Base-by-base conservation (phyloP, 805 yeast species). In the Kodamaea sagamina region DNA sequence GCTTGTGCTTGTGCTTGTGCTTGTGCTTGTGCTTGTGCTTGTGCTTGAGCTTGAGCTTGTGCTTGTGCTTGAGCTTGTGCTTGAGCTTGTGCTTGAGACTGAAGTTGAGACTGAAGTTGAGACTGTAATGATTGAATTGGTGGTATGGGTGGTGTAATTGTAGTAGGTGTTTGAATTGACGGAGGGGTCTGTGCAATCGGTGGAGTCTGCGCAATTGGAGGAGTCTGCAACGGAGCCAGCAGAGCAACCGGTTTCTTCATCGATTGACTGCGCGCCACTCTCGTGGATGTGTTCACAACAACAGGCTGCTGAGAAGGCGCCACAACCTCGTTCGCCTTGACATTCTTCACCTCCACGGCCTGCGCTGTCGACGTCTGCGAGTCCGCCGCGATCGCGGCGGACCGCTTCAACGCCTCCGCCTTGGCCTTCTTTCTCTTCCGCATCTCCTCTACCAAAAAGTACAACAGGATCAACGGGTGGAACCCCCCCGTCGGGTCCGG, bases 391-490 rank as follows among this genome's bases (percentile, higher is more conserved):
- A 43, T 42, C 55, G 61, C 36, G 54, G 62, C 37, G 54, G 58
- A 35, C 56, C 36, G 43, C 69, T 41, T 37, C 18, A 62, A 54
- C 2, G 74, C 69, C 49, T 71, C 76, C 41, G 75, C 79, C 63
- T 84, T 82, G 5, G 82, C 79, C 51, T 66, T 69, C 65, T 82
- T 84, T 43, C 96, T 77, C 56, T 77, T 81, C 49, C 75, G 59
- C 84, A 88, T 86, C 65, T 93, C 99, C 41, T 80, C 83, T 12
- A 89, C 96, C 50, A 93, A 73, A 57, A 79, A 84, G 61, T 93
- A 93, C 28, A 92, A 84, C 5, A 96, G 88, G 9, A 92, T 67
- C 49, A 90, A 72, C 0, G 99, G 98, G 64, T 90, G 95, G 62
- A 78, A 90, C 1, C 90, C 92, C 42, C 77, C 73, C 0, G 96